Evolutionary conservation across 2,329 filamentous ascomycete species (phyloP).

Genomic region (Aspergillus tubingensis): DNA sequence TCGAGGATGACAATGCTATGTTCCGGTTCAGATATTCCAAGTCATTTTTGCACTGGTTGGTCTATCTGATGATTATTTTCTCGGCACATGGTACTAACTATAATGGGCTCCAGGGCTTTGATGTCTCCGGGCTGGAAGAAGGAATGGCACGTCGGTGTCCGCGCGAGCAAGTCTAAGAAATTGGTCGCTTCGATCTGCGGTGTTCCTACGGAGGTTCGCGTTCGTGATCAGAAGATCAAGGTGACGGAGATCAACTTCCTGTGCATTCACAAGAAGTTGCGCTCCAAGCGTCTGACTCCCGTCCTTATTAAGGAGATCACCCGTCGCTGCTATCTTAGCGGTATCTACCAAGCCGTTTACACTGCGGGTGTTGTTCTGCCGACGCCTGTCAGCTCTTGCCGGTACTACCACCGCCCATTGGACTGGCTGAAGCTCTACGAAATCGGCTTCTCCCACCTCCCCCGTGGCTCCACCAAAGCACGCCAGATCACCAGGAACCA

Average conservation of each 20-base stretch:
- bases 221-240: conserved; percentile 73
- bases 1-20: conserved; percentile 95
- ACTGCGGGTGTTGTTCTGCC: conserved; percentile 90
- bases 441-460: conserved; percentile 88
- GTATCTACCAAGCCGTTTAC: conserved; percentile 93
- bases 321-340: conserved; percentile 80
- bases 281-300: conserved; percentile 86
- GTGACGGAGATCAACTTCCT: conserved; percentile 97
- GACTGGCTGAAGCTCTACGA: conserved; percentile 97
- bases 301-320: conserved; percentile 98
- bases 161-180: conserved; percentile 77
- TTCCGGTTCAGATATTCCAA: conserved; percentile 96
- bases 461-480: conserved; percentile 76
- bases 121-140: conserved; percentile 93
- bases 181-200: conserved; percentile 96
- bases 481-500: conserved; percentile 85
- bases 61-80: background rate
- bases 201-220: conserved; percentile 78
- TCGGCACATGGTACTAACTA: background rate
- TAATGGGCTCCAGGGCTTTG: conserved; percentile 67
- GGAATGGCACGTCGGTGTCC: conserved; percentile 93
- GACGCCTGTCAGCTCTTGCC: conserved; percentile 86
- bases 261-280: conserved; percentile 96
- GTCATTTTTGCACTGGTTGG: conserved; percentile 82
- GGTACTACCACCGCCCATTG: conserved; percentile 91